These are phyloP conservation scores for Pelargonium myrrhifolium DNA, from an alignment of 441 rosid genomes.

Conservation along the genomic window DNA sequence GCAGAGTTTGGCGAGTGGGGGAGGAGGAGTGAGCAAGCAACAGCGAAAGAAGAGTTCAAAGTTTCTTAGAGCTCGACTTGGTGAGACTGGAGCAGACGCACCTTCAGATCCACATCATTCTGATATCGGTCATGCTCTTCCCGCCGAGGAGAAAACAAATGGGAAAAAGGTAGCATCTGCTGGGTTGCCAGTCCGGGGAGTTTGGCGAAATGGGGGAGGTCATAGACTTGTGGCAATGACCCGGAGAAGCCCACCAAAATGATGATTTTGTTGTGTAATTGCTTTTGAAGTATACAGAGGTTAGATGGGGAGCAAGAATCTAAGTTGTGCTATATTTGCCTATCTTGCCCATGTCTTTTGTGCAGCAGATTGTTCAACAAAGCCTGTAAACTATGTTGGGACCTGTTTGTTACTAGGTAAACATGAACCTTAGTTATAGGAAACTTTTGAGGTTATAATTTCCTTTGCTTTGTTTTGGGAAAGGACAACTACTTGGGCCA, in stretches of 20 bases:
- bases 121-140: constrained; percentile 16
- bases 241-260: constrained; percentile 11
- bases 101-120: constrained; percentile 15
- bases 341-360: no score
- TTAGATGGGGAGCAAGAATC: no score
- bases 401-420: no score
- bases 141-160: constrained; percentile 19
- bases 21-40: constrained; percentile 33
- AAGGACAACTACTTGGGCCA: no score
- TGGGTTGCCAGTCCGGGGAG: constrained; percentile 27
- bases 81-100: constrained; percentile 28
- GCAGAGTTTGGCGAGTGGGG: constrained; percentile 15
- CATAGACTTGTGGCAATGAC: constrained; percentile 26
- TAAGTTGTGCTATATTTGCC: no score
- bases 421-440: no score
- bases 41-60: constrained; percentile 29
- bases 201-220: constrained; percentile 38
- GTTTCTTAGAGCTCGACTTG: constrained; percentile 34
- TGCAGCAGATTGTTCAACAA: no score
- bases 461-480: no score
- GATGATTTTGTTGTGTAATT: neutral
- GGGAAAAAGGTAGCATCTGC: constrained; percentile 17
- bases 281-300: neutral
- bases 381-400: no score
- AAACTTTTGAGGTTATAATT: no score